Percentiles rank a stretch among this genome's conserved stretches.
These are phyloP conservation scores for Carnegiea gigantea DNA, from an alignment of 179 eudicot species.

Conservation along the genomic window DNA sequence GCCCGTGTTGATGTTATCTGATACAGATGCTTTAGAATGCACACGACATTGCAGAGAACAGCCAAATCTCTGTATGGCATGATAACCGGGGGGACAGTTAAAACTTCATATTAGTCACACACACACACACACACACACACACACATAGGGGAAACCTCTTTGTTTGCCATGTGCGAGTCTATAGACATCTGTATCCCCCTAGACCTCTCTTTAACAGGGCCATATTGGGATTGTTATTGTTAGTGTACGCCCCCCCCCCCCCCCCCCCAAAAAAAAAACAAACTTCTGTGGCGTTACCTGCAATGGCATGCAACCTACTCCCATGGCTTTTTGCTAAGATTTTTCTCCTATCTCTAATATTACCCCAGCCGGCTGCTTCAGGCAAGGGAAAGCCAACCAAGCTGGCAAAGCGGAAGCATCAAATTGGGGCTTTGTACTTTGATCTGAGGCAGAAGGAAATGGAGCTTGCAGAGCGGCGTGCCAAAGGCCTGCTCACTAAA, in stretches of 20 bases:
- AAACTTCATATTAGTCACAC: too few relatives aligned
- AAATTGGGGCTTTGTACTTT: constrained; percentile 71
- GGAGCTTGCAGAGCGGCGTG: constrained; percentile 78
- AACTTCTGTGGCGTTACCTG: too few relatives aligned
- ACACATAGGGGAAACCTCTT: too few relatives aligned
- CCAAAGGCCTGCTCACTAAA: constrained; percentile 88
- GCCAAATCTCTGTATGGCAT: background rate
- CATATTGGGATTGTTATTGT: background rate
- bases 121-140: too few relatives aligned
- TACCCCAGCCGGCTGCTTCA: constrained; percentile 62
- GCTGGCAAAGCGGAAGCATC: constrained; percentile 94
- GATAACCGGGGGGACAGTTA: background rate
- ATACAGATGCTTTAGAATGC: too few relatives aligned
- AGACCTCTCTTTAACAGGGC: background rate
- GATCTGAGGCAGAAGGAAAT: constrained; percentile 83
- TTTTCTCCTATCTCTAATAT: background rate
- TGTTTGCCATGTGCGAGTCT: background rate
- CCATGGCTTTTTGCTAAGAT: background rate
- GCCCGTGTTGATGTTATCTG: too few relatives aligned
- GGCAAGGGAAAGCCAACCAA: constrained; percentile 76
- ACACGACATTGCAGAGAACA: too few relatives aligned
- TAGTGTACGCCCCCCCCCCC: too few relatives aligned
- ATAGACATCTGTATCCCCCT: background rate
- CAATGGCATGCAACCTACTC: background rate
- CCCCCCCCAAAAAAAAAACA: too few relatives aligned